phyloP scores from a whole-genome alignment of 805 yeast species.

The Blastobotrys muscicola region DNA sequence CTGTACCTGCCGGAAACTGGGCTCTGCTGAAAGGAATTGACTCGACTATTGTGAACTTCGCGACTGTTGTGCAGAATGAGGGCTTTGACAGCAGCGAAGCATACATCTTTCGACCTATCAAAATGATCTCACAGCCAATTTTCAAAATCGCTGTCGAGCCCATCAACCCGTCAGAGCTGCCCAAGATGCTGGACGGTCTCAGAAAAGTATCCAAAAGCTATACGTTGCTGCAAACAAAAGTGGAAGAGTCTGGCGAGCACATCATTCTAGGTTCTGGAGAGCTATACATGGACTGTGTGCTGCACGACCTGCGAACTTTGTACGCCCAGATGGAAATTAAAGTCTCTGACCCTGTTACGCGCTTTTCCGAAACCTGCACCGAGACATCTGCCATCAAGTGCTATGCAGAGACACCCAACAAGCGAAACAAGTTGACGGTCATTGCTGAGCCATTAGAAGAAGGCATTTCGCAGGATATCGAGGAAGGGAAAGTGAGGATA shows the following conservation, averaged over 20 bases:
- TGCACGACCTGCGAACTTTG: constrained; percentile 62
- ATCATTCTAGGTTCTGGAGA: constrained; percentile 79
- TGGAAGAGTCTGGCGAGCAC: constrained; percentile 86
- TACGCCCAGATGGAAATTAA: constrained; percentile 62
- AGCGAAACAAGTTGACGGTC: constrained; percentile 50
- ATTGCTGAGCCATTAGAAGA: constrained; percentile 66
- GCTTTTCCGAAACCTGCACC: constrained; percentile 66
- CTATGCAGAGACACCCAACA: constrained; percentile 48
- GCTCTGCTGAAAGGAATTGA: constrained; percentile 61
- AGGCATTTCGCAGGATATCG: constrained; percentile 47
- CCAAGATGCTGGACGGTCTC: constrained; percentile 62
- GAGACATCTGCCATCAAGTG: constrained; percentile 61
- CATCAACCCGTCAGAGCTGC: constrained; percentile 64
- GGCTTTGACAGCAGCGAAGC: constrained; percentile 20
- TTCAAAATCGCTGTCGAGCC: constrained; percentile 83
- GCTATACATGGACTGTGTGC: constrained; percentile 69
- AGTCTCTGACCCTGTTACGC: constrained; percentile 75
- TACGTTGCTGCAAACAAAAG: constrained; percentile 55
- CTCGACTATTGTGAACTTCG: constrained; percentile 46
- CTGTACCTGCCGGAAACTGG: constrained; percentile 55
- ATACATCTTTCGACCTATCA: constrained; percentile 33
- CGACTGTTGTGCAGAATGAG: constrained; percentile 38
- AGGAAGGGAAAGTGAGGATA: constrained; percentile 33
- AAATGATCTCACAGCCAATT: constrained; percentile 45
- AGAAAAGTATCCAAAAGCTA: constrained; percentile 53